phyloP scores from a whole-genome alignment of 306 rosid genomes.

The Abrus pulchellus region DNA sequence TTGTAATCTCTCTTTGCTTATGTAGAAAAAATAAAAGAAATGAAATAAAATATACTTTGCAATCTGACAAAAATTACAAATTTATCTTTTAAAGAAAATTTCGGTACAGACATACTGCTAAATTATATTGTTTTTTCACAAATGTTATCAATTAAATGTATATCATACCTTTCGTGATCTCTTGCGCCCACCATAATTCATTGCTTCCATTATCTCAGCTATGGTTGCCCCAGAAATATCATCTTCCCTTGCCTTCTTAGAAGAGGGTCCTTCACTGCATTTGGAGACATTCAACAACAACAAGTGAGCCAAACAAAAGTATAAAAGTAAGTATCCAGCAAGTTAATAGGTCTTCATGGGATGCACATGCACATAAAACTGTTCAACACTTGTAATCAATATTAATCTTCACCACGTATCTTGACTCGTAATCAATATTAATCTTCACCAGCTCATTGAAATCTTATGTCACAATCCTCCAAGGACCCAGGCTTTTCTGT shows the following conservation, averaged over 20 bases:
- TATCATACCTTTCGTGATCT: conserved; percentile 69
- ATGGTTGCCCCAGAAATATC: conserved; percentile 63
- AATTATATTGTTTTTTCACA: conserved; percentile 6
- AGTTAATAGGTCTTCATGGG: background rate
- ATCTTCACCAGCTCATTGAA: conserved; percentile 8
- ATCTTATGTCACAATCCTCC: background rate
- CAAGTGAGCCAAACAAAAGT: conserved; percentile 17
- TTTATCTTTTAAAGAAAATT: conserved; percentile 4
- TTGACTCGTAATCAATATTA: conserved; percentile 2
- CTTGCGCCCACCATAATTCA: conserved; percentile 70
- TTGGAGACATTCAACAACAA: conserved; percentile 28
- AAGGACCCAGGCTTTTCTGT: background rate
- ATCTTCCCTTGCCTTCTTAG: conserved; percentile 72
- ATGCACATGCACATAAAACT: background rate
- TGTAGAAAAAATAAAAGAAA: background rate
- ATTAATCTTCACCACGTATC: background rate
- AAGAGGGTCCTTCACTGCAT: conserved; percentile 57
- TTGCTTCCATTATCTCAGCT: conserved; percentile 78
- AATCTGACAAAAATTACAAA: conserved; percentile 18
- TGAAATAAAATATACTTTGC: background rate
- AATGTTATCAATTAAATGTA: conserved; percentile 12
- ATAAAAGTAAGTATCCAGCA: background rate
- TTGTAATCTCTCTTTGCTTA: conserved; percentile 12
- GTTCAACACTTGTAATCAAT: background rate
- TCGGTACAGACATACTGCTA: background rate